Base-by-base conservation (phyloP, 2,329 filamentous ascomycete species). In the Graphilbum sp. region DNA sequence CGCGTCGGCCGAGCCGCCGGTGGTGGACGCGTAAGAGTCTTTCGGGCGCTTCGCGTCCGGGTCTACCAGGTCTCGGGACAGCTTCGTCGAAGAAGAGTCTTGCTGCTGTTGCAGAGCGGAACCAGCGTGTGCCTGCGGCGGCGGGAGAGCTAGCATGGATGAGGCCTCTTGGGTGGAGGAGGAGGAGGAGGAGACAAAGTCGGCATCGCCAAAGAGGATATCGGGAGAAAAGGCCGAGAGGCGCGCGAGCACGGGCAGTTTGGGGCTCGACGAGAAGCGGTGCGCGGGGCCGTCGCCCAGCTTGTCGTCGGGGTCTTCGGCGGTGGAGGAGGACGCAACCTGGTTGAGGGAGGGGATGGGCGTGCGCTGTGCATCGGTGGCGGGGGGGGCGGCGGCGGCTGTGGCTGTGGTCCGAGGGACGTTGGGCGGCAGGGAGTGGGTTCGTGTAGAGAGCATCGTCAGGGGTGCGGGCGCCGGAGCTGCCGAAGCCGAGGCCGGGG, bases 141-240 rank as follows among this genome's bases (percentile, higher is more conserved):
- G n/a, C n/a, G n/a, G n/a, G n/a, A n/a, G n/a, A n/a, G n/a, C n/a
- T n/a, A n/a, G n/a, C n/a, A n/a, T n/a, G n/a, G n/a, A n/a, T n/a
- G n/a, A n/a, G n/a, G n/a, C n/a, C n/a, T n/a, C 30, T 54, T 33
- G 2, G 50, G 48, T 4, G 53, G 51, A 3, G 52, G 46, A 12
- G 47, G 46, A 16, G 46, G 27, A 5, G 45, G 21, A 24, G 21
- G 21, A 24, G 15, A 49, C 37, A 11, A 54, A 49, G 12, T 44
- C 44, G 7, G 48, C 39, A 15, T 55, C 45, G 15, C 49, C 45
- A 5, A 63, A 61, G 43, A 76, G 75, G 32, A 77, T 59, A 41
- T 75, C 70, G 32, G 67, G 58, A 1, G 71, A 70, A 49, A 78
- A 78, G 1, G 62, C 61, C 32, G 74, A 78, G 57, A 77, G 59